Evolutionary conservation across 495 filamentous ascomycete species (phyloP), one percentile per base, ranked within the genome.

Genomic region (Penicillium coprophilum): DNA sequence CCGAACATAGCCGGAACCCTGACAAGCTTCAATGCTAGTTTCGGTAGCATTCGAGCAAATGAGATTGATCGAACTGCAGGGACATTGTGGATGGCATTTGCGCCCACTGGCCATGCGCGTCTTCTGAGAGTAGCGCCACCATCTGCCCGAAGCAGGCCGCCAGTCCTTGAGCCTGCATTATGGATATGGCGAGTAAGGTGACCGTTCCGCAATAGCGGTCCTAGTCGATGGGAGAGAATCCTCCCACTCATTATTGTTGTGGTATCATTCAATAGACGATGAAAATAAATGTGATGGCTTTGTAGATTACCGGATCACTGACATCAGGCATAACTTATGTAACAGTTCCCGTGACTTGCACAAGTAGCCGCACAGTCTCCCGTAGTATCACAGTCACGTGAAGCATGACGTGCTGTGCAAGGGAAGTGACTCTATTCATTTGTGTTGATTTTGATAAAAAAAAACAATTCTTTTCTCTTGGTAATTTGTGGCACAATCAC

Each of bases 1-100:
- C 92, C 94, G 68, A 96, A 91, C 73, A 96, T 85, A 55, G 95
- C 93, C 24, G 94, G 94, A 47, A 97, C 74, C 48, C 90, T 81
- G 38, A 87, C 78, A 52, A 97, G 87, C 76, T 96, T 99, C 60
- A 96, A 62, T 9, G 92, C 85, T 39, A 99, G 79, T 65, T 90
- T 89, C 3, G 94, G 94, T n/a, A 99, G 78, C 47, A 89, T 81
- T 47, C 94, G 82, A 7, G 80, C 81, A 66, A 97, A 97, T 6
- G 93, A 97, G 41, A 90, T 88, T 55, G 87, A 87, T 50, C 94
- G 86, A 12, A 92, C 88, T 23, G 87, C 85, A 55, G 91, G 88
- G 17, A 91, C 84, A 68, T 78, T 78, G 70, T 96, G 92, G 55
- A 95, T 85, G 12, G 82, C 79, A 65, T 87, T 92, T 45, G 83